phyloP scores from a whole-genome alignment of 306 rosid genomes.

The Sophora flavescens region DNA sequence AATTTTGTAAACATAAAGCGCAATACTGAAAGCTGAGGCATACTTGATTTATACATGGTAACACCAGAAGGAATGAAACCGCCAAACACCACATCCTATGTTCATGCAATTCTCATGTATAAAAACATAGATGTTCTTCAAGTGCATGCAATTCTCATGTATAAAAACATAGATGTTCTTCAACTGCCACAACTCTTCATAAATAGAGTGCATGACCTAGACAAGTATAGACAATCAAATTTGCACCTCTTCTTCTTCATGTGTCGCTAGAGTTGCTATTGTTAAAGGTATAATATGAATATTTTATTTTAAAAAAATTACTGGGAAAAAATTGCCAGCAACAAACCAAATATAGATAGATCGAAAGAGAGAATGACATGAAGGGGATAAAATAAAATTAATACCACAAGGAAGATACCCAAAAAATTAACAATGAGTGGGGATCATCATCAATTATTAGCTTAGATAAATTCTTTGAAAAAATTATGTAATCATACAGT shows the following conservation, averaged over 20 bases:
- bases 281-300: constrained; percentile 5
- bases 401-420: background rate
- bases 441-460: background rate
- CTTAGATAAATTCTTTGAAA: constrained; percentile 15
- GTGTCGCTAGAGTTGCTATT: background rate
- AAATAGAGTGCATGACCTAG: constrained; percentile 3
- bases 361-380: background rate
- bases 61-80: constrained; percentile 24
- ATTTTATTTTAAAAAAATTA: background rate
- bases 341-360: constrained; percentile 4
- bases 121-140: background rate
- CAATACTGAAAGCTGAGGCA: constrained; percentile 14
- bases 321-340: background rate
- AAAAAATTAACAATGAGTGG: background rate
- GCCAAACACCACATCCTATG: constrained; percentile 17
- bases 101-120: constrained; percentile 23
- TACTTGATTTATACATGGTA: background rate
- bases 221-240: background rate
- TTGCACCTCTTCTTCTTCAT: constrained; percentile 17
- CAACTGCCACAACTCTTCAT: constrained; percentile 19
- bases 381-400: background rate
- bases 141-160: constrained; percentile 21
- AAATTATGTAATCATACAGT: constrained; percentile 20
- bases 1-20: constrained; percentile 17
- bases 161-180: background rate